Base-by-base conservation (phyloP, 2,329 filamentous ascomycete species). In the Ustulina deusta region DNA sequence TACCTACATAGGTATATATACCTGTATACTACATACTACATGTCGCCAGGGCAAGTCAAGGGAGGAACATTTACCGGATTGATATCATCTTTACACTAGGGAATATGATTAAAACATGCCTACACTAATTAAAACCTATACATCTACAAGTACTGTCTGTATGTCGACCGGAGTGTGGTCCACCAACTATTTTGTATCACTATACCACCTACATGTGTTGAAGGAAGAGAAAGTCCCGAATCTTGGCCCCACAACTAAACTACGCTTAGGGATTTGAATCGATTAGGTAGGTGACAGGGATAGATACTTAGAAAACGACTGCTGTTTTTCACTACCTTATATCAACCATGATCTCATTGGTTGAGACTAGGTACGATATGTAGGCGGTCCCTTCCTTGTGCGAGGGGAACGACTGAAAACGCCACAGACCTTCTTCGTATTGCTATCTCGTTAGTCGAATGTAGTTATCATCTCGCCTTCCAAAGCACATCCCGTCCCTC, bases 271-370 rank as follows among this genome's bases (percentile, higher is more conserved):
- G n/a, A n/a, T 61, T 44, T 38, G 62, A 63, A 46, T 66, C 60
- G 52, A 70, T 66, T 70, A 70, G 68, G 68, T 64, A 69, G 68
- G 65, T 66, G 65, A 34, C 65, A 69, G 40, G 62, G 63, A 60
- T 61, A 32, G 42, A 60, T 44, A 44, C 11, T n/a, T n/a, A n/a
- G n/a, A 60, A 44, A 51, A 62, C 55, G n/a, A 29, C 63, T 27
- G 38, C 63, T 27, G 20, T 61, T 60, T 32, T 10, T 42, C 46
- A 59, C 48, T 51, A 66, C 57, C 59, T 64, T n/a, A n/a, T n/a
- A n/a, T n/a, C n/a, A 3, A 38, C 54, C 46, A 51, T 34, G 40
- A 32, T 51, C 46, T 59, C 54, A 69, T 67, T 63, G 61, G 65
- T 38, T 57, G 34, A 25, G 20, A 36, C 34, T 6, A n/a, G n/a